Percentiles rank a stretch among this genome's conserved stretches.
These are phyloP conservation scores for Ampelocalamus luodianensis DNA, from an alignment of 176 grass and related monocot species.

Conservation along the genomic window DNA sequence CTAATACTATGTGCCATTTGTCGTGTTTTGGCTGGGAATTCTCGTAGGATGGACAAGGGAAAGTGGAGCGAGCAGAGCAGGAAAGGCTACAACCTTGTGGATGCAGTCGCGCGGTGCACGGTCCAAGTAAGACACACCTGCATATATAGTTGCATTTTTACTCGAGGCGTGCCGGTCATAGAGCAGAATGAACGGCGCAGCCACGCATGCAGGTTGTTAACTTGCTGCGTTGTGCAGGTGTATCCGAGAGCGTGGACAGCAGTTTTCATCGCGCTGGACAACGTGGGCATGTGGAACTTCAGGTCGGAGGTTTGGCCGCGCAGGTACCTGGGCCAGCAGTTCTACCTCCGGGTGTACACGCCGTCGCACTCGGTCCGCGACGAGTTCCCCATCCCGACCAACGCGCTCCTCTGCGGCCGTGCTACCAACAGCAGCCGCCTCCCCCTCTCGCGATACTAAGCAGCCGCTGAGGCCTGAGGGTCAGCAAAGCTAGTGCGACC, in stretches of 20 bases:
- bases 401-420: slow-evolving; percentile 73
- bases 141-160: background rate
- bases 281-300: slow-evolving; percentile 83
- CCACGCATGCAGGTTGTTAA: too few relatives aligned
- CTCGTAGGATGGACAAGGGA: slow-evolving; percentile 69
- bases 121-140: slow-evolving; percentile 53
- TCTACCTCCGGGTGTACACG: slow-evolving; percentile 84
- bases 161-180: too few relatives aligned
- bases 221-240: slow-evolving; percentile 41
- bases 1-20: too few relatives aligned
- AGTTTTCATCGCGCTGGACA: slow-evolving; percentile 69
- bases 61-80: slow-evolving; percentile 67
- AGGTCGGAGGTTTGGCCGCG: slow-evolving; percentile 74
- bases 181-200: too few relatives aligned
- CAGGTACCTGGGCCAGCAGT: slow-evolving; percentile 77
- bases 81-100: slow-evolving; percentile 74
- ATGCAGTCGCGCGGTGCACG: slow-evolving; percentile 78
- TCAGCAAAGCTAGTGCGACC: too few relatives aligned
- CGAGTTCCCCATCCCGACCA: slow-evolving; percentile 69
- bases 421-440: slow-evolving; percentile 23
- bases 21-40: background rate
- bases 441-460: background rate
- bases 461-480: too few relatives aligned
- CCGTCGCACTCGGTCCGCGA: slow-evolving; percentile 67
- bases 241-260: slow-evolving; percentile 76